phyloP scores from a whole-genome alignment of 495 filamentous ascomycete species.

The Trichoderma orchidacearum region DNA sequence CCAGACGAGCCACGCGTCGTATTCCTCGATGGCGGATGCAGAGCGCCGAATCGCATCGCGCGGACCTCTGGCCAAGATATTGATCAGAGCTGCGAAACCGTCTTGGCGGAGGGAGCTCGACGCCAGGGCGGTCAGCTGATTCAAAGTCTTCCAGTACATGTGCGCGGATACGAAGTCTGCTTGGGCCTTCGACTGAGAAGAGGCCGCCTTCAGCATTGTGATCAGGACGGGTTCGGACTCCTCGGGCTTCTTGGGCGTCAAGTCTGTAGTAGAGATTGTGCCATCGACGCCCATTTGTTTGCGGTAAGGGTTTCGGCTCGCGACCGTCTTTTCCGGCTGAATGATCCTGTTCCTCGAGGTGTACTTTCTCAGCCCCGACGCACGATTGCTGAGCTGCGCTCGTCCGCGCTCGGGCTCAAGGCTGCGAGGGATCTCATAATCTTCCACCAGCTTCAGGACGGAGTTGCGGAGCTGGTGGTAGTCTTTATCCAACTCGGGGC shows the following conservation, averaged over 20 bases:
- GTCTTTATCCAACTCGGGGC: conserved; percentile 61
- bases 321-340: conserved; percentile 28
- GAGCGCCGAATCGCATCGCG: conserved; percentile 53
- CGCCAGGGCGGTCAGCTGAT: conserved; percentile 47
- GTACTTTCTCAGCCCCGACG: conserved; percentile 36
- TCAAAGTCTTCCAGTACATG: conserved; percentile 53
- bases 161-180: conserved; percentile 60
- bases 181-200: conserved; percentile 49
- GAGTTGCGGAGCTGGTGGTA: conserved; percentile 74
- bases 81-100: conserved; percentile 53
- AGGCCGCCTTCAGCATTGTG: conserved; percentile 56
- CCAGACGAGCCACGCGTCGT: conserved; percentile 66
- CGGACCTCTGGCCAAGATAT: conserved; percentile 54
- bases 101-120: conserved; percentile 49
- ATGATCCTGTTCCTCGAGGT: conserved; percentile 34
- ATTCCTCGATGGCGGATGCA: conserved; percentile 53
- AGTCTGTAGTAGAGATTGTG: conserved; percentile 14
- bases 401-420: conserved; percentile 35
- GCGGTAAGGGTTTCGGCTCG: conserved; percentile 42
- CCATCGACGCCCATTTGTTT: conserved; percentile 16
- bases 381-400: conserved; percentile 51
- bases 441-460: conserved; percentile 67
- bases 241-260: conserved; percentile 6
- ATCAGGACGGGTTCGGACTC: conserved; percentile 34
- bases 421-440: conserved; percentile 59